Evolutionary conservation across 2,329 filamentous ascomycete genomes (phyloP).

Genomic region (Pseudocercospora fuligena): DNA sequence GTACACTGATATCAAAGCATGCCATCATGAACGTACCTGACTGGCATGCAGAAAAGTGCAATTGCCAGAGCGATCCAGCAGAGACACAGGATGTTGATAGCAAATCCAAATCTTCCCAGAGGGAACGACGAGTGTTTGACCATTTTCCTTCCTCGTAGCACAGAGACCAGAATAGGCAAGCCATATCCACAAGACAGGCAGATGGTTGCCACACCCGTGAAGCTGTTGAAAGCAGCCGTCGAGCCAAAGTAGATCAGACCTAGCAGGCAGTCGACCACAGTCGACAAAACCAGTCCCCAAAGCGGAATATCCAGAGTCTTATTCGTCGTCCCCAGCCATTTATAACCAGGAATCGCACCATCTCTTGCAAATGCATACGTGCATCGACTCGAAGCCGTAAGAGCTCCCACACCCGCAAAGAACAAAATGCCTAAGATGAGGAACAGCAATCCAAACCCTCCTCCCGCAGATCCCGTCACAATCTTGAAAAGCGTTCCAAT

Average conservation of each 20-base stretch:
- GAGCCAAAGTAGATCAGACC: constrained; percentile 82
- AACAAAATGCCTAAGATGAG: constrained; percentile 76
- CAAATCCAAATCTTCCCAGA: constrained; percentile 69
- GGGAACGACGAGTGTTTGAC: constrained; percentile 70
- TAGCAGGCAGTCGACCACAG: constrained; percentile 70
- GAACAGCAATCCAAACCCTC: constrained; percentile 76
- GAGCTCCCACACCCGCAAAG: constrained; percentile 75
- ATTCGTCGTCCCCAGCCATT: constrained; percentile 58
- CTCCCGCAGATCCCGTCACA: constrained; percentile 72
- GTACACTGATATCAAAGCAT: not conserved
- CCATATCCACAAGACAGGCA: constrained; percentile 77
- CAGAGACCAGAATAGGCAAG: constrained; percentile 72
- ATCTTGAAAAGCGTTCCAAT: constrained; percentile 77
- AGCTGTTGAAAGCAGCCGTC: constrained; percentile 76
- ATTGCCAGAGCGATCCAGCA: constrained; percentile 72
- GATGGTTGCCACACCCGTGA: constrained; percentile 80
- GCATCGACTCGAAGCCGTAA: constrained; percentile 74
- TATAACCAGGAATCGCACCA: constrained; percentile 62
- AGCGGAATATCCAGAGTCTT: constrained; percentile 70
- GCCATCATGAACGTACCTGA: constrained; percentile 40
- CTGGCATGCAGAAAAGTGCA: constrained; percentile 76
- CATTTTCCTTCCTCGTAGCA: constrained; percentile 68
- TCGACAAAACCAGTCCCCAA: constrained; percentile 70
- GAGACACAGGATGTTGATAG: constrained; percentile 71
- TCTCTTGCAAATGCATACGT: constrained; percentile 76